Evolutionary conservation across 257 asterid genomes (phyloP).

Genomic region (Misopates orontium): DNA sequence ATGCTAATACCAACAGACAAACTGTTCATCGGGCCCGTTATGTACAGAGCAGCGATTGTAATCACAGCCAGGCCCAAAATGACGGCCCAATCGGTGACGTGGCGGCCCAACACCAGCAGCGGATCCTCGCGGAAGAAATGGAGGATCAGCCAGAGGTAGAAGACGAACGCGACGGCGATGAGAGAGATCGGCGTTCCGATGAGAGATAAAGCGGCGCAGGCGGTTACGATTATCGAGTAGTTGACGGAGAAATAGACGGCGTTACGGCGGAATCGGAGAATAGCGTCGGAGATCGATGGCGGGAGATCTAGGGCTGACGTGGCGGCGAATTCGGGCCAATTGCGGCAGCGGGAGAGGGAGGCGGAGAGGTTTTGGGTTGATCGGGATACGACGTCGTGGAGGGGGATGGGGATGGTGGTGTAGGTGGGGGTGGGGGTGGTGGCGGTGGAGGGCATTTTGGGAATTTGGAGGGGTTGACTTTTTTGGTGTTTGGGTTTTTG

Average conservation of each 20-base stretch:
- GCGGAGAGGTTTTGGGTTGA: slow-evolving; percentile 53
- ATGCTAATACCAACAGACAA: slow-evolving; percentile 52
- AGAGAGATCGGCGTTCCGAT: slow-evolving; percentile 52
- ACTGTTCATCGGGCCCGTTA: slow-evolving; percentile 46
- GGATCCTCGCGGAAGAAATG: slow-evolving; percentile 78
- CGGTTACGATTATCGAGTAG: slow-evolving; percentile 37
- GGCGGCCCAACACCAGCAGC: slow-evolving; percentile 52
- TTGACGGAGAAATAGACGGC: slow-evolving; percentile 46
- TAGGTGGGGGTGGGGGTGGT: slow-evolving; percentile 34
- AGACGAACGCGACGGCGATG: slow-evolving; percentile 40
- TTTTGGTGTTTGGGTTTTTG: no score
- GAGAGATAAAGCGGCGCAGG: slow-evolving; percentile 30
- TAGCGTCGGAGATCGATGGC: slow-evolving; percentile 51
- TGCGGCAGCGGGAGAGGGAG: slow-evolving; percentile 47
- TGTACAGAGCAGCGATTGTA: slow-evolving; percentile 42
- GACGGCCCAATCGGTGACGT: slow-evolving; percentile 53
- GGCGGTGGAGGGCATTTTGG: no score
- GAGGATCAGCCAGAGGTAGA: slow-evolving; percentile 60
- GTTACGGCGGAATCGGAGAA: slow-evolving; percentile 45
- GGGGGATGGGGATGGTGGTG: slow-evolving; percentile 78
- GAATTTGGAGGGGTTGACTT: no score
- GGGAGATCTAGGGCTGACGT: slow-evolving; percentile 49
- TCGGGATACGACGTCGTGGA: slow-evolving; percentile 54
- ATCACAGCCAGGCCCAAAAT: slow-evolving; percentile 40
- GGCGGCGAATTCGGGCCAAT: slow-evolving; percentile 68